A percentile compares a stretch with the other conserved stretches of the same genome.
Evolutionary conservation across 1,139 yeast species (phyloP).

Genomic region (Diutina sp.): DNA sequence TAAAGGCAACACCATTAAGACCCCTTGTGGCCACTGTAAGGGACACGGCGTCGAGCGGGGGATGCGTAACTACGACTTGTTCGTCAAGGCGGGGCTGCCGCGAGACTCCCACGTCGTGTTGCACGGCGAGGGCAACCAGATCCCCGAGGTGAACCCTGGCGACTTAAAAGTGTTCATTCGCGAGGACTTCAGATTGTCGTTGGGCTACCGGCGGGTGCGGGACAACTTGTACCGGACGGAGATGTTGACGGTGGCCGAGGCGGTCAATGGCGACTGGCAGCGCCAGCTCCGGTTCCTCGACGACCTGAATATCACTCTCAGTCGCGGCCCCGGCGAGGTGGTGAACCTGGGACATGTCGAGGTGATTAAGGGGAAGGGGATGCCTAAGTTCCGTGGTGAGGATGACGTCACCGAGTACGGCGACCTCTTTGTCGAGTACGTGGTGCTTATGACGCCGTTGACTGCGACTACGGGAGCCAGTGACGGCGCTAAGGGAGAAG

Average conservation of each 20-base stretch:
- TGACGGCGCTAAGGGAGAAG: conserved; percentile 3
- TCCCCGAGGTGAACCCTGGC: conserved; percentile 76
- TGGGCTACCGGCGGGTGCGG: conserved; percentile 83
- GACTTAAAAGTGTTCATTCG: conserved; percentile 49
- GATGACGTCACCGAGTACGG: conserved; percentile 42
- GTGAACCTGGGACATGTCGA: conserved; percentile 60
- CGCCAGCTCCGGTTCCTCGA: conserved; percentile 59
- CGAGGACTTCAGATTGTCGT: conserved; percentile 41
- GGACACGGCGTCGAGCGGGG: conserved; percentile 58
- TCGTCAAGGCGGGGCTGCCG: conserved; percentile 58
- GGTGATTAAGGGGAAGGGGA: conserved; percentile 59
- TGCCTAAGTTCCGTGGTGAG: conserved; percentile 43
- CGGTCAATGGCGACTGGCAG: conserved; percentile 69
- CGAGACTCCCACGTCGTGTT: conserved; percentile 47
- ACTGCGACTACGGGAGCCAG: not conserved
- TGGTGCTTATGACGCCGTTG: conserved; percentile 16
- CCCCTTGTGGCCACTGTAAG: conserved; percentile 54
- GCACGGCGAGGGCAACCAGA: conserved; percentile 72
- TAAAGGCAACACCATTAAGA: conserved; percentile 49
- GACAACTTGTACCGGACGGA: conserved; percentile 71
- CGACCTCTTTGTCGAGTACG: conserved; percentile 62
- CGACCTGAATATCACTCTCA: conserved; percentile 22
- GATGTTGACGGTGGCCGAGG: conserved; percentile 58
- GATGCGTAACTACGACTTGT: conserved; percentile 44
- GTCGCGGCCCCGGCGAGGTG: conserved; percentile 36